These are phyloP conservation scores for Aureoboletus auriporus DNA, from an alignment of 768 basidiomycete species.

Conservation along the genomic window DNA sequence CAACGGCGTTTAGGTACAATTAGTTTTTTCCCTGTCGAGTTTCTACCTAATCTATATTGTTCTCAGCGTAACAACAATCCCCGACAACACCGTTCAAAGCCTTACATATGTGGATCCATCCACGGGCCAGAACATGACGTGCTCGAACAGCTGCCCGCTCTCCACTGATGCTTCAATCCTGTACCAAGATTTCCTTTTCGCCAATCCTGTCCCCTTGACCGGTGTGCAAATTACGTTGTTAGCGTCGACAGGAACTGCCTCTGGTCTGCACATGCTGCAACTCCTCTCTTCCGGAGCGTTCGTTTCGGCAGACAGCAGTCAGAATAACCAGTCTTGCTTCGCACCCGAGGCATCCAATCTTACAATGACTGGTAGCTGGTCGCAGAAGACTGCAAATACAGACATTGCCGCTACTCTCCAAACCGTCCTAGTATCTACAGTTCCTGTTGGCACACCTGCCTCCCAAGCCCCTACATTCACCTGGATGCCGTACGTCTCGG, in stretches of 20 bases:
- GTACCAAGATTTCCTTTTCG: constrained; percentile 94
- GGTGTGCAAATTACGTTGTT: constrained; percentile 86
- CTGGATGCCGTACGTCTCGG: constrained; percentile 90
- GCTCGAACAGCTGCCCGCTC: constrained; percentile 75
- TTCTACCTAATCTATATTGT: constrained; percentile 4
- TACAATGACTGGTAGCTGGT: constrained; percentile 69
- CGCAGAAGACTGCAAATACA: constrained; percentile 56
- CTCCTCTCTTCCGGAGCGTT: constrained; percentile 90
- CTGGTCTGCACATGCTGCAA: constrained; percentile 89
- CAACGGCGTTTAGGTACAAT: constrained; percentile 78
- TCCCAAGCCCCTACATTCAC: constrained; percentile 73
- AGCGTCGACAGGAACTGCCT: constrained; percentile 65
- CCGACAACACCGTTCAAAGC: constrained; percentile 78
- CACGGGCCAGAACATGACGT: constrained; percentile 73
- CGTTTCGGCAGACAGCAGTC: constrained; percentile 61
- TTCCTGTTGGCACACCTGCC: constrained; percentile 60
- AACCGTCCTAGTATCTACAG: constrained; percentile 63
- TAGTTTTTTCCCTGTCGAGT: neutral
- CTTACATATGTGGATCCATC: constrained; percentile 75
- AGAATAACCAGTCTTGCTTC: constrained; percentile 72
- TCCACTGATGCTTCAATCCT: constrained; percentile 68
- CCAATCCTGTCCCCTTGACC: constrained; percentile 59
- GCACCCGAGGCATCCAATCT: constrained; percentile 71
- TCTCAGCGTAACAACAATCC: constrained; percentile 77
- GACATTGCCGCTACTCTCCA: constrained; percentile 78